Conservation (phyloP, 768 basidiomycete species). For the Tricholoma matsutake region DNA sequence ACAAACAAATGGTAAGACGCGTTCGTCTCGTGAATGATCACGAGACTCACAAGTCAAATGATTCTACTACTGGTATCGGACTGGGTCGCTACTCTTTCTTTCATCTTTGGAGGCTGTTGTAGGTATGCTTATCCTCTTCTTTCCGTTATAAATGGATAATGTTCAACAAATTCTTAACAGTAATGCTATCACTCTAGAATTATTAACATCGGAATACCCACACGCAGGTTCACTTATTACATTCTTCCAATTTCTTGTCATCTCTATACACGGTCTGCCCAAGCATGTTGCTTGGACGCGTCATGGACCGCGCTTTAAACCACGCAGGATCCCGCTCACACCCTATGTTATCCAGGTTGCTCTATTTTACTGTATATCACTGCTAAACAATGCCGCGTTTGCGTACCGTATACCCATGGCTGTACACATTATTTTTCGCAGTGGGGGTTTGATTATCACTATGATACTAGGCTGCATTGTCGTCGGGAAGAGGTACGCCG, state of each 20-base stretch:
- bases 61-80: conserved; percentile 11
- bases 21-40: neutral
- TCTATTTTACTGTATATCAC: conserved; percentile 74
- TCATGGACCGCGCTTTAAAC: conserved; percentile 53
- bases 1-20: conserved; percentile 14
- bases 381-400: conserved; percentile 92
- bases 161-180: conserved; percentile 31
- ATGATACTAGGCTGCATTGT: conserved; percentile 77
- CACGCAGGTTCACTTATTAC: conserved; percentile 82
- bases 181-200: conserved; percentile 78
- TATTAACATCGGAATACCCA: conserved; percentile 65
- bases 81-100: conserved; percentile 64
- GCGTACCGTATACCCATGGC: conserved; percentile 84
- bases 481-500: conserved; percentile 55
- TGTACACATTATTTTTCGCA: conserved; percentile 92
- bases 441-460: conserved; percentile 81
- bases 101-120: conserved; percentile 93
- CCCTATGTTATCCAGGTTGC: conserved; percentile 79
- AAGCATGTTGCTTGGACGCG: conserved; percentile 52
- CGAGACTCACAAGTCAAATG: conserved; percentile 3
- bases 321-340: conserved; percentile 64
- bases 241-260: conserved; percentile 78
- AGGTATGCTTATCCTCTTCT: conserved; percentile 33
- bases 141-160: neutral
- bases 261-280: conserved; percentile 73